Base-by-base conservation (phyloP, 169 alveolate genomes). In the Miamiensis avidus region DNA sequence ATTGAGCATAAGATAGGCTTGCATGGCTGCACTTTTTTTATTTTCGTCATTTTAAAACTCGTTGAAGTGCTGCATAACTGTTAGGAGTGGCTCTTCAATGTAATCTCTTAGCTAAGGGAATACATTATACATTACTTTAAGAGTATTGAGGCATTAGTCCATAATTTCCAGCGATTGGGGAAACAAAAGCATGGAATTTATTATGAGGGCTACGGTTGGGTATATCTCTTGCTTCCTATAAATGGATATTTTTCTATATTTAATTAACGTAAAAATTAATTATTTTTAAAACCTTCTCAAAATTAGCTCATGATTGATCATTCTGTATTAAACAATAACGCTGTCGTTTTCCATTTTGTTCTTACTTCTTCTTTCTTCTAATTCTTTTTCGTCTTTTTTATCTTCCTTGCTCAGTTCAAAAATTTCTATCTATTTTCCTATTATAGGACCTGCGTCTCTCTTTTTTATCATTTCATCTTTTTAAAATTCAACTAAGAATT, bases 11-110 rank as follows among this genome's bases (percentile, higher is more conserved):
- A 31, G 20, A 79, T 34, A 79, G n/a, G 69, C 69, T 4, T 11
- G 26, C 69, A 49, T 79, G 1, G 84, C 84, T 49, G 84, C 84
- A 29, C 15, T 34, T 79, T 79, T n/a, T n/a, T 34, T 29, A 49
- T 72, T 34, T 32, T 79, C 84, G 11, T 79, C 11, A 15, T 79
- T 74, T 11, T 33, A 0, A 27, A 16, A 33, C 28, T 77, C 64
- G 72, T 69, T 77, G 27, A 79, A 29, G 29, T 79, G 34, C 64
- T 79, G 30, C 4, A 79, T 49, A 65, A 65, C 84, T 25, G 76
- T 29, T 33, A 79, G 29, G 11, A 79, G 34, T 28, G 84, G 84
- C 30, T 31, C 30, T 31, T 79, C 74, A 27, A 79, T 27, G 28
- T 79, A n/a, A n/a, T 79, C 73, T 4, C 75, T 11, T 25, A 49